Base-by-base conservation (phyloP, 106 monocot species). In the Hemerocallis citrina region DNA sequence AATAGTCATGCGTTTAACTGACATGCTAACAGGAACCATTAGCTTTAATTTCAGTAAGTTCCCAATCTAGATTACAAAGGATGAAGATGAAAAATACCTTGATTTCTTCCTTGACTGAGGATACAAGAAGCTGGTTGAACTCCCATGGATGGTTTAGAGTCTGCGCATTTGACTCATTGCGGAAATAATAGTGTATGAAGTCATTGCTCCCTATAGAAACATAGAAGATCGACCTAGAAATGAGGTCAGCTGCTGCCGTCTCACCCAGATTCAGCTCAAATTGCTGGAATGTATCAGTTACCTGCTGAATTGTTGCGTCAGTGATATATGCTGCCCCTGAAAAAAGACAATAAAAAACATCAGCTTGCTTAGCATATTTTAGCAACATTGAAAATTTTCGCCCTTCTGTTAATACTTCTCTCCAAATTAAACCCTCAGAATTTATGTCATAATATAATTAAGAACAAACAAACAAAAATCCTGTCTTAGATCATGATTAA, bases 161-260 rank as follows among this genome's bases (percentile, higher is more conserved):
- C 49, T 75, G 83, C 21, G 81, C 83, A 11, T 55, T 66, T 4
- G 92, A 83, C 22, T 49, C 54, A 52, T 92, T 92, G 21, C 46
- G 34, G 31, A 92, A 47, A 70, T 83, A 92, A 73, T 80, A 92
- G 31, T 92, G 92, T 25, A 87, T 92, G 69, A 92, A 92, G 63
- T 92, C 92, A 57, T 92, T 92, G 80, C 86, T 92, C 27, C 92
- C 92, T 15, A 92, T 84, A 1, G 92, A 92, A 32, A 92, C 19
- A 68, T 80, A 92, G 80, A 92, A 80, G 29, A 87, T 71, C 8
- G 92, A 83, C 25, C 65, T 74, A 34, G 77, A 57, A 56, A 92
- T 65, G 13, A 81, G 62, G 39, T 83, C 87, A 0, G 66, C 64
- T 1, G 87, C 77, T 6, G 74, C 74, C n/a, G 48, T 73, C 59